Evolutionary conservation across 495 filamentous ascomycete genomes (phyloP).

Genomic region (Podospora didyma): DNA sequence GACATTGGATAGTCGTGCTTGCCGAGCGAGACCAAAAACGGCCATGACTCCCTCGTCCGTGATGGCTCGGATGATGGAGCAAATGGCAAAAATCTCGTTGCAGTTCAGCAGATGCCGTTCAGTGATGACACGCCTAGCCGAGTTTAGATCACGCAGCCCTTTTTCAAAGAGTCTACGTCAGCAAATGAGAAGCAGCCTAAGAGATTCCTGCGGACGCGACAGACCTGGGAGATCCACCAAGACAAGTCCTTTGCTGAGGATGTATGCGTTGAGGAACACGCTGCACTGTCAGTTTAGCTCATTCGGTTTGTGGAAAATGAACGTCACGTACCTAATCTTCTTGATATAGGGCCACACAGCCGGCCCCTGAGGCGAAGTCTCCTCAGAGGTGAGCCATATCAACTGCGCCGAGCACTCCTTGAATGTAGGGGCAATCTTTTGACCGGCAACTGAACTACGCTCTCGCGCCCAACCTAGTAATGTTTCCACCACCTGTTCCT

Average conservation of each 20-base stretch:
- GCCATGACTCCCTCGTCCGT: constrained; percentile 28
- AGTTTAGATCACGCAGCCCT: constrained; percentile 29
- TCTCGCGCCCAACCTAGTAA: constrained; percentile 5
- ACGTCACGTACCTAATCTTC: constrained; percentile 21
- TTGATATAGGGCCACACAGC: constrained; percentile 35
- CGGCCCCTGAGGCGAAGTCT: background rate
- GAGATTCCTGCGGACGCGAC: no score
- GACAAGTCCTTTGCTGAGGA: constrained; percentile 35
- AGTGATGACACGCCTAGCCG: constrained; percentile 32
- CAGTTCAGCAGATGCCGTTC: constrained; percentile 35
- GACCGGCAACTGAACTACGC: no score
- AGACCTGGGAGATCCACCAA: constrained; percentile 37
- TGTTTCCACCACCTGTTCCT: background rate
- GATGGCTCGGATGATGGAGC: constrained; percentile 27
- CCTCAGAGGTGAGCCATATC: constrained; percentile 30
- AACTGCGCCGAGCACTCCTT: constrained; percentile 25
- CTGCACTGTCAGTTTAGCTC: no score
- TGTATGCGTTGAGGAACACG: constrained; percentile 31
- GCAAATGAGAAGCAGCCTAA: no score
- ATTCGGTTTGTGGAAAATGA: no score
- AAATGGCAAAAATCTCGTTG: constrained; percentile 37
- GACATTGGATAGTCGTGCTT: constrained; percentile 30
- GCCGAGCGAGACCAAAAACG: constrained; percentile 31
- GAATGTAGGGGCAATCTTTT: no score
- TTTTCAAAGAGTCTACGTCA: no score